Evolutionary conservation across 352 stramenopile species (phyloP).

Genomic region (Phytophthora macrochlamydospora): DNA sequence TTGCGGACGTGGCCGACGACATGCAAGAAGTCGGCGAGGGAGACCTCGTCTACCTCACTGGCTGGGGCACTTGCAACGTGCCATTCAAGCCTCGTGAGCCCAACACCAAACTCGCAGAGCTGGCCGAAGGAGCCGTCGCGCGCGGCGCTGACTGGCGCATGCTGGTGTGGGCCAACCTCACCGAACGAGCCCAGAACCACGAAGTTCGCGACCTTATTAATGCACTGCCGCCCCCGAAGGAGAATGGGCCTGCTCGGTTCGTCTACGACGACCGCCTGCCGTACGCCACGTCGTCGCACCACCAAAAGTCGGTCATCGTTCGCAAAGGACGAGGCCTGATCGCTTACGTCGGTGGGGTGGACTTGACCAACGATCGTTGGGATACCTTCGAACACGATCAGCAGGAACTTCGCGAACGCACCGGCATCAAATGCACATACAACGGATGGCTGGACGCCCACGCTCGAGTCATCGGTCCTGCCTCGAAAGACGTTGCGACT

Average conservation of each 20-base stretch:
- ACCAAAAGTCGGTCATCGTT: conserved; percentile 67
- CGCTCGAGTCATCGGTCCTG: conserved; percentile 39
- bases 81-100: conserved; percentile 40
- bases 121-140: conserved; percentile 32
- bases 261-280: conserved; percentile 64
- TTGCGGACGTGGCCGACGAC: conserved; percentile 45
- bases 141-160: conserved; percentile 44
- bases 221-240: conserved; percentile 15
- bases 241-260: conserved; percentile 29
- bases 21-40: conserved; percentile 12
- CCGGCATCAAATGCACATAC: conserved; percentile 21
- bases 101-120: conserved; percentile 30
- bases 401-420: conserved; percentile 26
- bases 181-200: conserved; percentile 44
- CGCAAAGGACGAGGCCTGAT: conserved; percentile 31
- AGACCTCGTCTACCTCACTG: conserved; percentile 48
- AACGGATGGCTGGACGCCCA: conserved; percentile 61
- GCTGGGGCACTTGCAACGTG: conserved; percentile 60
- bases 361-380: conserved; percentile 52
- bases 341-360: conserved; percentile 50
- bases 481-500: conserved; percentile 45
- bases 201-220: conserved; percentile 52
- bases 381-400: conserved; percentile 55
- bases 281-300: conserved; percentile 47
- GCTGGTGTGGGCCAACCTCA: conserved; percentile 57